Base-by-base conservation (phyloP, 176 grass and related monocot species). In the Leersia perrieri region DNA sequence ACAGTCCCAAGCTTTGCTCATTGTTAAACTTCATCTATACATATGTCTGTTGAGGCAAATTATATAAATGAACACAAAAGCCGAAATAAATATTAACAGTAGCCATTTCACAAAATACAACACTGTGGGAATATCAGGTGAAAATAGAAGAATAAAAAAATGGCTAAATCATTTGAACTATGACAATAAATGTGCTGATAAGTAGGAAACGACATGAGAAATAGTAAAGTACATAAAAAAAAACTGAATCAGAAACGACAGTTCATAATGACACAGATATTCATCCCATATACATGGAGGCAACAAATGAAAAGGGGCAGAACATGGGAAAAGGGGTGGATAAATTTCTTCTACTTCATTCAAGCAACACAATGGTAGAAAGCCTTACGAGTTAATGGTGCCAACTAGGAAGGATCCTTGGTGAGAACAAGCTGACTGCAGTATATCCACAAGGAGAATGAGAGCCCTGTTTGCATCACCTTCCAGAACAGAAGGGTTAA, bases 351-450 rank as follows among this genome's bases (percentile, higher is more conserved):
- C 11, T 67, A 68, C 27, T 88, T 70, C 67, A 63, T 53, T 30
- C 75, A 84, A 41, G 71, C 42, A 70, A 83, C 30, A 80, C 53
- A 76, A 26, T 30, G 64, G 68, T 70, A 47, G 49, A 68, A 85
- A 82, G 20, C 11, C 88, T 89, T 92, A 99, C 97, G 87, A 91
- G 73, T 89, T 99, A 87, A 99, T 93, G 63, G 76, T 73, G 69
- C 84, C 89, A 91, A 99, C 82, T 75, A 88, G 86, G 70, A 99
- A 87, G 33, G 93, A 80, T 33, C 97, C 97, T 85, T 85, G 82
- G 64, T 93, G 26, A 58, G 72, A 51, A 90, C 86, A 77, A 73
- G 89, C 78, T 80, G 89, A 88, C 74, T 84, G 89, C 64, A 99
- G 55, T 74, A 83, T 87, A 96, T 99, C 93, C 66, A 99, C 55